phyloP scores from a whole-genome alignment of 129 eudicot genomes.

The Pittosporum tobira region DNA sequence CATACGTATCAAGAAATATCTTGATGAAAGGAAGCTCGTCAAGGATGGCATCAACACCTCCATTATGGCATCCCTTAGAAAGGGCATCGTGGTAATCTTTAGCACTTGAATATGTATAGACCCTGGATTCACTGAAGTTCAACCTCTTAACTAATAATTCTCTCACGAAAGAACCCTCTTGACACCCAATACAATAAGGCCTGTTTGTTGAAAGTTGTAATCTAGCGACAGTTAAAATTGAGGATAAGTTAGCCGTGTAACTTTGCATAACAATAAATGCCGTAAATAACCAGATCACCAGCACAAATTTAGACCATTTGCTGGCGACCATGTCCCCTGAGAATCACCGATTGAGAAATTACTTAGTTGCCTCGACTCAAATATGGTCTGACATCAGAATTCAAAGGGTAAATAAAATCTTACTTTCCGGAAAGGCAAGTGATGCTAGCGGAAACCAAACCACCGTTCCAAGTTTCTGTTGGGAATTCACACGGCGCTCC shows the following conservation, averaged over 20 bases:
- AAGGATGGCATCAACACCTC: constrained; percentile 33
- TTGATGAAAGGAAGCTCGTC: constrained; percentile 28
- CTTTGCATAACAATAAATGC: constrained; percentile 34
- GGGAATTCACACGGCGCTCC: constrained; percentile 8
- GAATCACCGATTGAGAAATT: background rate
- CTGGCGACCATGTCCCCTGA: constrained; percentile 21
- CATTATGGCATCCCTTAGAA: constrained; percentile 18
- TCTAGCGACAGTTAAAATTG: constrained; percentile 25
- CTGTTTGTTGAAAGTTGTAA: background rate
- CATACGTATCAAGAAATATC: constrained; percentile 20
- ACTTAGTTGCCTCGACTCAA: too few species aligned
- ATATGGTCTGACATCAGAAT: too few species aligned
- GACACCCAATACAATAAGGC: background rate
- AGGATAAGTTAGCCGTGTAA: constrained; percentile 30
- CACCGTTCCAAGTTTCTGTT: background rate
- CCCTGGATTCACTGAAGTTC: background rate
- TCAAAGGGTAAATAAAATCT: background rate
- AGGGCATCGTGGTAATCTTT: constrained; percentile 1
- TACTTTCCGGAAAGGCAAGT: constrained; percentile 31
- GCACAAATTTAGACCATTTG: constrained; percentile 28
- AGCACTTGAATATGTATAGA: background rate
- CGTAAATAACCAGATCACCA: constrained; percentile 26
- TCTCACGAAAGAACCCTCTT: constrained; percentile 2
- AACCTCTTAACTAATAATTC: background rate
- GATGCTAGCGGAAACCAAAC: constrained; percentile 15